Conservation (phyloP, 192 early-diverging fungal species). For the Coemansia umbellata region DNA sequence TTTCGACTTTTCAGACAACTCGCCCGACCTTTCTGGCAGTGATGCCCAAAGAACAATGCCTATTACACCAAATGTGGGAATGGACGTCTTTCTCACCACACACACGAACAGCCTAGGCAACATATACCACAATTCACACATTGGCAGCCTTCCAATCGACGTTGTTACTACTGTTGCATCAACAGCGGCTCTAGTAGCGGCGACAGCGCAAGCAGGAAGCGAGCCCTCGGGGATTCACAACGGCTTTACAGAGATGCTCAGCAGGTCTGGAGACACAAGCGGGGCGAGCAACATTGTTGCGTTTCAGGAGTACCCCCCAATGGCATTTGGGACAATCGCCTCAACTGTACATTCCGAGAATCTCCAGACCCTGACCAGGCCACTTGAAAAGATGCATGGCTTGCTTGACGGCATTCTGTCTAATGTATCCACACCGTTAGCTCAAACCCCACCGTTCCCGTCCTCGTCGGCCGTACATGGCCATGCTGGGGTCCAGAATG, state of each 20-base stretch:
- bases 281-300: not conserved
- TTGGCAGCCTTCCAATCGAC: not conserved
- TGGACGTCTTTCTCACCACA: slow-evolving; percentile 10
- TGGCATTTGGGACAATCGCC: not conserved
- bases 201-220: not conserved
- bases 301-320: not conserved
- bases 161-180: not conserved
- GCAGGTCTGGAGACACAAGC: slow-evolving; percentile 1
- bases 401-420: not conserved
- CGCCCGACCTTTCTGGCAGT: slow-evolving; percentile 1
- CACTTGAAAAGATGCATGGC: not conserved
- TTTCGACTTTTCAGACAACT: not conserved
- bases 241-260: not conserved
- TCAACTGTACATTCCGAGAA: not conserved
- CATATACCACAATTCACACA: slow-evolving; percentile 1
- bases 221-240: not conserved
- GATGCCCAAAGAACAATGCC: slow-evolving; percentile 13
- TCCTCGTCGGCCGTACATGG: too few relatives aligned
- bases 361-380: not conserved
- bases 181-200: not conserved
- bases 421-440: not conserved
- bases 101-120: not conserved
- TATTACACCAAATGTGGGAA: slow-evolving; percentile 21
- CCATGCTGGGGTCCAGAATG: too few relatives aligned
- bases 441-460: too few relatives aligned